Base-by-base conservation (phyloP, 495 filamentous ascomycete species). In the Pseudomonodictys pantanalensis region DNA sequence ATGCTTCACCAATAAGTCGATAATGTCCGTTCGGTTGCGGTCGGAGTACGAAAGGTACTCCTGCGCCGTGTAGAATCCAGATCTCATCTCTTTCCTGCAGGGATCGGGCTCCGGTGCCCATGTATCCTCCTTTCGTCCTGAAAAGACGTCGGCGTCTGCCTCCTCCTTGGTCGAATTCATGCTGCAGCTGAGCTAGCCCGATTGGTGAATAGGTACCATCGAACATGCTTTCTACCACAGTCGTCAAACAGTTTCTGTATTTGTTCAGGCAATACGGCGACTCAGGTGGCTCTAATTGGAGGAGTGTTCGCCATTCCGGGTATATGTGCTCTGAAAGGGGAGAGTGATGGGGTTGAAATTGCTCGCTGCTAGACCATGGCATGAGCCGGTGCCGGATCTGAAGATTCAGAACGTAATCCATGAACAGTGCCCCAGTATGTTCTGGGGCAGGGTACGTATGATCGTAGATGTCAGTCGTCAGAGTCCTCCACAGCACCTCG, bases 381-480 rank as follows among this genome's bases (percentile, higher is more conserved):
- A 29, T 65, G 11, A 65, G 28, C 10, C 62, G 51, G 26, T 65
- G 62, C 1, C 52, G 50, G 15, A 65, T 65, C 44, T 60, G 62
- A 10, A 65, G 46, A 48, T 60, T 65, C 1, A 65, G 43, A 35
- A 60, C 52, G 44, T 65, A 65, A 35, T 60, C 62, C 26, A 65
- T 60, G 46, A 65, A 65, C 2, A 65, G 45, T 12, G 22, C 26
- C 5, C 62, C 62, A 3, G 45, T 39, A 3, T 38, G 4, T 3
- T 33, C 11, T 17, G 62, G 62, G 22, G 62, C 56, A 22, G 57
- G 62, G 30, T 51, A 48, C 9, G 26, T 51, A 22, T 59, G 50
- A 33, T 49, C 41, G 39, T 60, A 60, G 24, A 33, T 54, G 48
- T 64, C 23, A 7, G 56, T 65, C 3, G 52, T 65, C 12, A 65